Base-by-base conservation (phyloP, 108 stramenopile genomes). In the Poteriospumella lacustris region DNA sequence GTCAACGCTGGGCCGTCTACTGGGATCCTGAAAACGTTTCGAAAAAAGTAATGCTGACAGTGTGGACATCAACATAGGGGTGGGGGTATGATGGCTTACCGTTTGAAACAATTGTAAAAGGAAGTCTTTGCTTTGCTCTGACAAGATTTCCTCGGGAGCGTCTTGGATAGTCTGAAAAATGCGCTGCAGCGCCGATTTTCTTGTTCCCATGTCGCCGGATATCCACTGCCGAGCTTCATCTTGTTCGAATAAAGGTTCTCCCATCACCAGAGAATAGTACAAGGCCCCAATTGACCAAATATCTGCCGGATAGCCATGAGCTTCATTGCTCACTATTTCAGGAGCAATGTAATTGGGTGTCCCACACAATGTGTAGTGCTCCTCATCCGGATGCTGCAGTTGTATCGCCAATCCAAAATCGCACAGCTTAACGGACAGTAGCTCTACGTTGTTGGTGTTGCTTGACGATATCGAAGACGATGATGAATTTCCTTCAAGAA, bases 201-300 rank as follows among this genome's bases (percentile, higher is more conserved):
- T 64, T 19, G 28, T 5, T 64, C 60, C 31, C 9, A 64, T n/a
- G n/a, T n/a, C n/a, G n/a, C n/a, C n/a, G n/a, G n/a, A n/a, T n/a
- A n/a, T n/a, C n/a, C n/a, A n/a, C n/a, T n/a, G n/a, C n/a, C n/a
- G n/a, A n/a, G n/a, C 60, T 31, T 12, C 60, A 64, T 19, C 60
- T 64, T 64, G 60, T 64, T 24, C 12, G 12, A 24, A 3, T 64
- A 34, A 3, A 12, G 24, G 60, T 5, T 26, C 15, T 1, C 85
- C 85, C 28, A 80, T 76, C 77, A 85, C 58, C 73, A 85, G 68
- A 0, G 80, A 52, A 78, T 85, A 84, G 38, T 78, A 82, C 15
- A 85, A 39, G 77, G 78, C 80, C 42, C 85, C 85, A 0, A 81
- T 80, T 39, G 83, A 84, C 85, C 85, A 85, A 1, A 85, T 36